phyloP scores from a whole-genome alignment of 163 green algal genomes.

The Chlamydomonas reinhardtii region DNA sequence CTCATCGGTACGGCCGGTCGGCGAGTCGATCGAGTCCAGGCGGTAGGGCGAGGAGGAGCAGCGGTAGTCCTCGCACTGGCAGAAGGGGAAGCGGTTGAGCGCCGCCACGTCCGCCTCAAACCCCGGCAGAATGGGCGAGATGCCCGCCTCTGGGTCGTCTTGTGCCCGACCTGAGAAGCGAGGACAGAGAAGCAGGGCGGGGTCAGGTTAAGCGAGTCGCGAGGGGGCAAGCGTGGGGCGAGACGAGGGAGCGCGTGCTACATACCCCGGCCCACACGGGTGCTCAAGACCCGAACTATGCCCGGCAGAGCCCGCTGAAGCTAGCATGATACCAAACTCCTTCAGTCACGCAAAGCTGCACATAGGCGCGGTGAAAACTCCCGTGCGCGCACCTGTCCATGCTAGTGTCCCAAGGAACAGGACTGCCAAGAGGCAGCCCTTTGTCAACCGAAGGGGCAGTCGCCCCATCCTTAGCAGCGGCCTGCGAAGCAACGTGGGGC shows the following conservation, averaged over 20 bases:
- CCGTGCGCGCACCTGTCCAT: conserved; percentile 11
- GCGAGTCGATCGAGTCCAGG: not conserved
- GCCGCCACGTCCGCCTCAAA: not conserved
- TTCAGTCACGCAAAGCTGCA: not conserved
- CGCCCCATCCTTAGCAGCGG: conserved; percentile 16
- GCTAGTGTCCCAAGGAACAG: conserved; percentile 6
- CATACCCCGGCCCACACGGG: no score
- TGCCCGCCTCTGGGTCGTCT: not conserved
- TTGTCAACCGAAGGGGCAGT: not conserved
- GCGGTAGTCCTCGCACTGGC: conserved; percentile 46
- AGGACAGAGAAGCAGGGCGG: no score
- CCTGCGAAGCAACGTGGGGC: not conserved
- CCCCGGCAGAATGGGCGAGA: conserved; percentile 2
- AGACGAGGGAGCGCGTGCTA: no score
- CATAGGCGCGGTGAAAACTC: no score
- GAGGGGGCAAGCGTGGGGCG: no score
- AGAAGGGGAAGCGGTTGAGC: conserved; percentile 39
- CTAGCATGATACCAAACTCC: not conserved
- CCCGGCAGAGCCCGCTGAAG: not conserved
- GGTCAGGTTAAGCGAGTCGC: no score
- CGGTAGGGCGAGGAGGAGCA: conserved; percentile 34
- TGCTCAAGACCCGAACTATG: no score
- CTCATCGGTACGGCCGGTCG: conserved; percentile 1
- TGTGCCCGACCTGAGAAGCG: not conserved
- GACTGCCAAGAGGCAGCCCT: not conserved